These are phyloP conservation scores for Physcomitrium patens DNA, from an alignment of 225 moss, liverwort and hornwort genomes.

Conservation along the genomic window DNA sequence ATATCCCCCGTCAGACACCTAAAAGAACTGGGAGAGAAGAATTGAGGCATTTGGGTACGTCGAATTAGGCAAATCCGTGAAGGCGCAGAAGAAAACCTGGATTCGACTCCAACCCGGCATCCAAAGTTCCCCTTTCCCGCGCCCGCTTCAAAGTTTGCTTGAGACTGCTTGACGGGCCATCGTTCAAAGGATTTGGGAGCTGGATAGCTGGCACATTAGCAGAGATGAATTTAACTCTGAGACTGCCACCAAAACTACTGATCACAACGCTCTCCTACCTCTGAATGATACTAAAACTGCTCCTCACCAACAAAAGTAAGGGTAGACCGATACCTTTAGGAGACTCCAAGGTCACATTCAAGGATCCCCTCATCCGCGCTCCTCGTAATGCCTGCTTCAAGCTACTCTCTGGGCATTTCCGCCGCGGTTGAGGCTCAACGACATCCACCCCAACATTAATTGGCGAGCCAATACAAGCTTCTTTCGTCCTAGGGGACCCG, in stretches of 20 bases:
- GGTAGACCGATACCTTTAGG: too few species aligned
- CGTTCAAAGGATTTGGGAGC: too few species aligned
- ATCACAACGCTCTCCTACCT: too few species aligned
- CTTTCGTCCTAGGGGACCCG: slow-evolving; percentile 5
- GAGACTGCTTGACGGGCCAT: not conserved
- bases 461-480: not conserved
- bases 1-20: too few species aligned
- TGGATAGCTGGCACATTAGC: too few species aligned
- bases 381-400: too few species aligned
- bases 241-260: too few species aligned
- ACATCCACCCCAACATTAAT: not conserved
- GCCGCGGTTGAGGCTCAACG: not conserved
- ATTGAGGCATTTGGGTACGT: not conserved
- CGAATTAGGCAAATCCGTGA: not conserved
- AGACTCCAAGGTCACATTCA: too few species aligned
- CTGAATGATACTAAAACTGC: too few species aligned
- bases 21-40: not conserved
- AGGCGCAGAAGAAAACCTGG: not conserved
- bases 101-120: not conserved
- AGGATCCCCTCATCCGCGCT: too few species aligned
- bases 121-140: not conserved
- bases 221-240: too few species aligned
- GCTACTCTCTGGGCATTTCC: slow-evolving; percentile 3
- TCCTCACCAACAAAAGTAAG: too few species aligned
- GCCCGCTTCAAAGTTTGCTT: slow-evolving; percentile 18